These are phyloP conservation scores for Dactylellina drechsleri DNA, from an alignment of 2,329 filamentous ascomycete genomes.

Conservation along the genomic window DNA sequence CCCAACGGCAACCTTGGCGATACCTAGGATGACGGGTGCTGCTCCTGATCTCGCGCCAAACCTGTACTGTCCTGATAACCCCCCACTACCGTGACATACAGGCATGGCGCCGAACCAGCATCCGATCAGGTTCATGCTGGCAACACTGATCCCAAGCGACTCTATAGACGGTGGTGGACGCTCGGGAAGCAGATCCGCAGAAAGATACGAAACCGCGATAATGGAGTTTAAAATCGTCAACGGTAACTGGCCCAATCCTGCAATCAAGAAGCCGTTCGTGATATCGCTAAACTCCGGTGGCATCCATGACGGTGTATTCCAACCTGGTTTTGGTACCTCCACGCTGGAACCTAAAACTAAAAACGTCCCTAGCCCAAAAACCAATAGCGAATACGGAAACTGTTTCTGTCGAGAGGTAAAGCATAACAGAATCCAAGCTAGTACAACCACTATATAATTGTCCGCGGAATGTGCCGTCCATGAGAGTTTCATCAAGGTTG, in stretches of 20 bases:
- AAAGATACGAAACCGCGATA: conserved; percentile 83
- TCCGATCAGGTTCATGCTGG: conserved; percentile 81
- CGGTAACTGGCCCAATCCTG: conserved; percentile 85
- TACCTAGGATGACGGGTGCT: conserved; percentile 80
- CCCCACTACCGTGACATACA: conserved; percentile 90
- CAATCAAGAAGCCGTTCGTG: conserved; percentile 56
- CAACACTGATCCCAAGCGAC: conserved; percentile 81
- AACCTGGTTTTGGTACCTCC: conserved; percentile 54
- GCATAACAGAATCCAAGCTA: conserved; percentile 75
- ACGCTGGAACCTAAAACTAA: conserved; percentile 67
- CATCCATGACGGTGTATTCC: conserved; percentile 51
- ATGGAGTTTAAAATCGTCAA: conserved; percentile 93
- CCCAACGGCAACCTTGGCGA: conserved; percentile 79
- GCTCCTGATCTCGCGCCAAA: conserved; percentile 91
- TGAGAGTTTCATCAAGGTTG: conserved; percentile 73
- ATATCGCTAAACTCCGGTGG: conserved; percentile 55
- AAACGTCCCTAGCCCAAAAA: conserved; percentile 75
- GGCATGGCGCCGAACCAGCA: conserved; percentile 97
- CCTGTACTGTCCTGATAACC: conserved; percentile 86
- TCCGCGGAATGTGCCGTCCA: conserved; percentile 78
- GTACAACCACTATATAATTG: conserved; percentile 80
- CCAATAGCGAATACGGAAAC: conserved; percentile 80
- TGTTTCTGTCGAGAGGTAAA: conserved; percentile 72
- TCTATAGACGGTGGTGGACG: conserved; percentile 77
- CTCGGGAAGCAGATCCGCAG: conserved; percentile 78